Evolutionary conservation across 495 filamentous ascomycete genomes (phyloP).

Genomic region (Daldinia bambusicola): DNA sequence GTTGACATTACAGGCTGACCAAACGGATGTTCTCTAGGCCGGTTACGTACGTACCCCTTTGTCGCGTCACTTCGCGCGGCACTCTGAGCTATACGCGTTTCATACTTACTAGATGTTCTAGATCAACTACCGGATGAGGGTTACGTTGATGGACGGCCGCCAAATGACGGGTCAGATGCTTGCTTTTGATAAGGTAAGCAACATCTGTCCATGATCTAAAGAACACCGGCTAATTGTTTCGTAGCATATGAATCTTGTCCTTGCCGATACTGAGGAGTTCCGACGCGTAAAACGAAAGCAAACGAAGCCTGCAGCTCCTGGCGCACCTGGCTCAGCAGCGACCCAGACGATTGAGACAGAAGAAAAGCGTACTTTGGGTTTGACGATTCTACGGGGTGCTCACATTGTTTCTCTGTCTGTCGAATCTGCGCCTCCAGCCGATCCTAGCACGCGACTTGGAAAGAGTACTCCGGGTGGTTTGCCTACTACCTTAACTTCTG

Average conservation of each 20-base stretch:
- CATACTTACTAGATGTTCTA: slow-evolving; percentile 58
- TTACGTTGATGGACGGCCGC: slow-evolving; percentile 93
- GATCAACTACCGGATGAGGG: slow-evolving; percentile 99
- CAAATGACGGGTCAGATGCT: slow-evolving; percentile 98
- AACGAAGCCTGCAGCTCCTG: slow-evolving; percentile 77
- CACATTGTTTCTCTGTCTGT: slow-evolving; percentile 94
- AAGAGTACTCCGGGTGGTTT: slow-evolving; percentile 75
- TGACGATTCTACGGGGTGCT: slow-evolving; percentile 93
- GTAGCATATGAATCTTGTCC: slow-evolving; percentile 98
- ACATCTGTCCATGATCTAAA: not conserved
- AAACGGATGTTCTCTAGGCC: slow-evolving; percentile 70
- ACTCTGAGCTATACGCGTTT: slow-evolving; percentile 1
- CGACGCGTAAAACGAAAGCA: slow-evolving; percentile 92
- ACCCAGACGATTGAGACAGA: slow-evolving; percentile 80
- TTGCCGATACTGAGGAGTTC: slow-evolving; percentile 99
- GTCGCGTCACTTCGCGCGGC: slow-evolving; percentile 15
- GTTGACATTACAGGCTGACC: slow-evolving; percentile 81
- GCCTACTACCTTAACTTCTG: slow-evolving; percentile 75
- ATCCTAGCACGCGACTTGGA: slow-evolving; percentile 89
- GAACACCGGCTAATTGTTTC: slow-evolving; percentile 39
- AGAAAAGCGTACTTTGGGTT: slow-evolving; percentile 94
- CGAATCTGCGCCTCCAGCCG: slow-evolving; percentile 94
- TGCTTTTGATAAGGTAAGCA: slow-evolving; percentile 90
- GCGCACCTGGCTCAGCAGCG: slow-evolving; percentile 59
- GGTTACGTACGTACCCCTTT: slow-evolving; percentile 83